Evolutionary conservation across 1,139 yeast genomes (phyloP), one percentile per base, ranked within the genome.

Genomic region (Blastobotrys elegans): DNA sequence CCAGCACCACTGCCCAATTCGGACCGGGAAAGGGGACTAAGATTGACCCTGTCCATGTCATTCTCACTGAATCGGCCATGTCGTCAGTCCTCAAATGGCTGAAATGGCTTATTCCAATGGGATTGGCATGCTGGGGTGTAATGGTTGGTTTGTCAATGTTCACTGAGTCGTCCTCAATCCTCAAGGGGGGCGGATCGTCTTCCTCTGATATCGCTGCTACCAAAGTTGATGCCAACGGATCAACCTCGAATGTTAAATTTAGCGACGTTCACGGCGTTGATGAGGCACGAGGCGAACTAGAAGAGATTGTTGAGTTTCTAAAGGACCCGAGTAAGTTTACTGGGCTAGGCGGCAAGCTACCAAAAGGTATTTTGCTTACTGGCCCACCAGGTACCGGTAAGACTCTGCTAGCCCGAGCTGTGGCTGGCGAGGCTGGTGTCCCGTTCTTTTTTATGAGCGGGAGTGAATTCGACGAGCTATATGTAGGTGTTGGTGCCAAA

Each of bases 381-480:
- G 99, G 99, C 40, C 99, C 99, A 34, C 99, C 99, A 34, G 99
- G 99, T 70, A 94, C 99, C 5, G 99, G 99, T 78, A 94, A 94
- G 67, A 94, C 99, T 1, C 73, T 94, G 54, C 76, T 94, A 53
- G 98, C 98, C 0, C 79, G 98, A 59, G 98, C 99, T 17, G 95
- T 97, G 34, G 99, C 99, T 10, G 98, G 98, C 52, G 98, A 94
- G 68, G 98, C 99, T 2, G 98, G 96, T 43, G 98, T 92, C 27
- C 98, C 97, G 26, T 94, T 94, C 64, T 92, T 92, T 68, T 92
- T 90, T 68, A 90, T 92, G 97, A 85, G 96, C 3, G 99, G 98
- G 44, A 88, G 97, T 1, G 98, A 94, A 67, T 94, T 94, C 64
- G 98, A 94, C 65, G 98, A 94, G 66, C 78, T 94, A 56, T 94